Conservation (phyloP, 176 grass and related monocot species). For the Sorghum bicolor region DNA sequence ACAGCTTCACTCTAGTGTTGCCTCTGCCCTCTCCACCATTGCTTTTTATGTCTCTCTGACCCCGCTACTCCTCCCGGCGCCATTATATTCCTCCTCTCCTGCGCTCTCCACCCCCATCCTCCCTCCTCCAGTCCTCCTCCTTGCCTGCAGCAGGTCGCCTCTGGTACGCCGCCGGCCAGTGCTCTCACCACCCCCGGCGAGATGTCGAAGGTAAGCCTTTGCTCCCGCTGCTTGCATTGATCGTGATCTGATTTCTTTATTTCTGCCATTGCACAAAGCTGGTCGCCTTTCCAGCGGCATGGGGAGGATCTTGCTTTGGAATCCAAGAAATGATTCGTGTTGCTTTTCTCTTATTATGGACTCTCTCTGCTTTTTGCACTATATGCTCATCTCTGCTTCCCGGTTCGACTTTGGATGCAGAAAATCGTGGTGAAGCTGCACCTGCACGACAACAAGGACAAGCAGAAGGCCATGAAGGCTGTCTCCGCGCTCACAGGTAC, state of each 20-base stretch:
- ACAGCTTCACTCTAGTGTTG: not conserved
- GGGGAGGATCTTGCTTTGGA: slow-evolving; percentile 34
- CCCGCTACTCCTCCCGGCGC: not conserved
- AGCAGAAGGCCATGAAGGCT: slow-evolving; percentile 84
- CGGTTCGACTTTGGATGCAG: slow-evolving; percentile 30
- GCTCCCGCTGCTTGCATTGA: not conserved
- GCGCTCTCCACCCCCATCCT: not conserved
- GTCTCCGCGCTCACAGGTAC: slow-evolving; percentile 59
- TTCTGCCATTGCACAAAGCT: not conserved
- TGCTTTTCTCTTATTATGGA: not conserved
- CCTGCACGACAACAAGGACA: slow-evolving; percentile 66
- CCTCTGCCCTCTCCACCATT: slow-evolving; percentile 12
- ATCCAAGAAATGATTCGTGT: not conserved
- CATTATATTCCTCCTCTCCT: not conserved
- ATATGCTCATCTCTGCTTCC: not conserved
- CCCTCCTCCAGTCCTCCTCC: not conserved
- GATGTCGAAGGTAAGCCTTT: slow-evolving; percentile 56
- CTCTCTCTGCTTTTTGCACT: not conserved
- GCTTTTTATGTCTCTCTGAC: not conserved
- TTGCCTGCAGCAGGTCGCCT: not conserved
- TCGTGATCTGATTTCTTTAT: not conserved
- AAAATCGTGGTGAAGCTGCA: slow-evolving; percentile 82
- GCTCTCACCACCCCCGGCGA: slow-evolving; percentile 11
- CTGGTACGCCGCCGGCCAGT: not conserved
- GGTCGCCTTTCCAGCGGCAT: slow-evolving; percentile 27